Base-by-base conservation (phyloP, 164 flowering plant species). In the Santalum album region DNA sequence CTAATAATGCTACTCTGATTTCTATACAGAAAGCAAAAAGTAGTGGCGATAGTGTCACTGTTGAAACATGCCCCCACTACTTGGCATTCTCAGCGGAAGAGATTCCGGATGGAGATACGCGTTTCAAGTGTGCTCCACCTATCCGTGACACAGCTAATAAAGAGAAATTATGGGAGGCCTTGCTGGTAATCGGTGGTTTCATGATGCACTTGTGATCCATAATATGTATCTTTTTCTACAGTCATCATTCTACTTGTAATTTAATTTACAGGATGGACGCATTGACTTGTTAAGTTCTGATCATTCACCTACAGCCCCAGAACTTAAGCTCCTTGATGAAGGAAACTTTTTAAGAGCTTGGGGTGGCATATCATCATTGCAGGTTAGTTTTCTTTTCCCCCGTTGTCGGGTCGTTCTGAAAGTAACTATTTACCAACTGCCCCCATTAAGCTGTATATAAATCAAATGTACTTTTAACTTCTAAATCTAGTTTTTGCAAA, bases 341-440 rank as follows among this genome's bases (percentile, higher is more conserved):
- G 99, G 99, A 32, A 67, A 90, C 75, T 94, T 94, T 48, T 72
- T 94, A 59, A 82, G 43, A 65, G 97, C 99, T 20, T 94, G 97
- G 99, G 97, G 97, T 64, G 99, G 97, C 62, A 81, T 94, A 65
- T 90, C 99, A 43, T 83, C 96, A 55, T 72, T 94, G 76, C 99
- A 92, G 95, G 98, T 88, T 25, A 12, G 71, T 57, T 20, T 23
- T 51, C 46, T 43, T 44, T 57, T 42, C 39, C 45, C 17, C 34
- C 38, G 43, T 6, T 42, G 38, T 38, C 42, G 9, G 34, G 34
- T 29, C 34, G 4, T 9, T 29, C 9, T 29, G 34, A 29, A n/a
- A n/a, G n/a, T n/a, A n/a, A n/a, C n/a, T n/a, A n/a, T n/a, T n/a
- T n/a, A n/a, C n/a, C n/a, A n/a, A n/a, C n/a, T n/a, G n/a, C n/a